Conservation (phyloP, 2,329 filamentous ascomycete species). For the Zalaria obscura region DNA sequence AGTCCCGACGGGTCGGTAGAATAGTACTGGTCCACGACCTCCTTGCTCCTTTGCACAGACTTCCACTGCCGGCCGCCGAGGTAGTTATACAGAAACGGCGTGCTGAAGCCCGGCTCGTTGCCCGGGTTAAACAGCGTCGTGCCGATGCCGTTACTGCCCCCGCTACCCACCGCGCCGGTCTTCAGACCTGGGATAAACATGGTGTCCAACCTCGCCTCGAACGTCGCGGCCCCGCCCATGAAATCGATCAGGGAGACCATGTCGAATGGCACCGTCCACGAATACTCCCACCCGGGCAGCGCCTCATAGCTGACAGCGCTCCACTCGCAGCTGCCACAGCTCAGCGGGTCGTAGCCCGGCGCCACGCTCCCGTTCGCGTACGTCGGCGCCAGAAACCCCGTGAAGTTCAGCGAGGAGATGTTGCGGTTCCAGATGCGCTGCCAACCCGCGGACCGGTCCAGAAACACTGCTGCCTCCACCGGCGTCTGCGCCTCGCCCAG, state of each 20-base stretch:
- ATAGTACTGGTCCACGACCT: conserved; percentile 13
- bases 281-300: conserved; percentile 41
- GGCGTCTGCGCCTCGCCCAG: conserved; percentile 34
- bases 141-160: too few relatives aligned
- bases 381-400: conserved; percentile 24
- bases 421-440: conserved; percentile 43
- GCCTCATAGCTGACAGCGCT: conserved; percentile 46
- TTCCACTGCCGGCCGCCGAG: conserved; percentile 17
- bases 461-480: conserved; percentile 42
- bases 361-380: conserved; percentile 33
- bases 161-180: too few relatives aligned
- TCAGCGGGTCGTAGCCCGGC: conserved; percentile 31
- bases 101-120: conserved; percentile 19
- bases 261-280: conserved; percentile 29
- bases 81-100: conserved; percentile 19
- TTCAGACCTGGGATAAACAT: too few relatives aligned
- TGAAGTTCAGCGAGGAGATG: conserved; percentile 23
- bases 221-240: conserved; percentile 25
- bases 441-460: conserved; percentile 53
- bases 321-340: conserved; percentile 54
- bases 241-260: conserved; percentile 26
- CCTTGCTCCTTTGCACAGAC: conserved; percentile 11
- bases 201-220: conserved; percentile 20
- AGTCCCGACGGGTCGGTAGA: conserved; percentile 14
- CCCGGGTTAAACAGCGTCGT: conserved; percentile 3